These are phyloP conservation scores for Trypanosoma conorhini DNA, from an alignment of 208 protist genomes.

Conservation along the genomic window DNA sequence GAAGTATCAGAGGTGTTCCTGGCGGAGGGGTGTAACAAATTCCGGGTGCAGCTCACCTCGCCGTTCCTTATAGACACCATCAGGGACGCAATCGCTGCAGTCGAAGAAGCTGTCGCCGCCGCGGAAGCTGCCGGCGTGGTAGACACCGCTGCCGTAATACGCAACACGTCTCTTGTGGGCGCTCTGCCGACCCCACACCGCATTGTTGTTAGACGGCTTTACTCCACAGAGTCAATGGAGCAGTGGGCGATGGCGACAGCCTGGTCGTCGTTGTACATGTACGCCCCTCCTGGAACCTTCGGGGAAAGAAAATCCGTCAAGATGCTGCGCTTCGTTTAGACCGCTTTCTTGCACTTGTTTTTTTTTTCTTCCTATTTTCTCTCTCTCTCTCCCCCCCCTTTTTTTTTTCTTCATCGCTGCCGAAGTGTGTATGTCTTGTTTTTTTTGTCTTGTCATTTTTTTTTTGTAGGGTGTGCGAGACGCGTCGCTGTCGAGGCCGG, in stretches of 20 bases:
- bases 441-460: slow-evolving; percentile 15
- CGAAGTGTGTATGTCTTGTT: too few species aligned
- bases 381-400: neutral
- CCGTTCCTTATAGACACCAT: slow-evolving; percentile 74
- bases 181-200: slow-evolving; percentile 73
- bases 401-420: neutral
- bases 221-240: slow-evolving; percentile 58
- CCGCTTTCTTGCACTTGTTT: slow-evolving; percentile 12
- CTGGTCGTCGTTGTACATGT: slow-evolving; percentile 80
- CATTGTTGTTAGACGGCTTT: slow-evolving; percentile 72
- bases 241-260: slow-evolving; percentile 73
- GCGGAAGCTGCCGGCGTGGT: neutral
- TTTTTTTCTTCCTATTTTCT: slow-evolving; percentile 27
- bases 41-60: slow-evolving; percentile 22
- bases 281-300: slow-evolving; percentile 39
- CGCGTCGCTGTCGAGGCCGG: neutral
- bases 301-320: slow-evolving; percentile 69
- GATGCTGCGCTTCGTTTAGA: slow-evolving; percentile 52
- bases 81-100: slow-evolving; percentile 48
- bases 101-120: slow-evolving; percentile 25
- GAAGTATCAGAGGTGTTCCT: slow-evolving; percentile 44
- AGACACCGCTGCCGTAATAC: slow-evolving; percentile 29
- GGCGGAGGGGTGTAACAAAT: slow-evolving; percentile 14
- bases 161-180: slow-evolving; percentile 74
- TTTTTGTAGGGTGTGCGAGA: slow-evolving; percentile 1